A percentile compares a stretch with the other conserved stretches of the same genome.
These are phyloP conservation scores for Macrocystidia cucumis DNA, from an alignment of 1,284 basidiomycete genomes.

Conservation along the genomic window DNA sequence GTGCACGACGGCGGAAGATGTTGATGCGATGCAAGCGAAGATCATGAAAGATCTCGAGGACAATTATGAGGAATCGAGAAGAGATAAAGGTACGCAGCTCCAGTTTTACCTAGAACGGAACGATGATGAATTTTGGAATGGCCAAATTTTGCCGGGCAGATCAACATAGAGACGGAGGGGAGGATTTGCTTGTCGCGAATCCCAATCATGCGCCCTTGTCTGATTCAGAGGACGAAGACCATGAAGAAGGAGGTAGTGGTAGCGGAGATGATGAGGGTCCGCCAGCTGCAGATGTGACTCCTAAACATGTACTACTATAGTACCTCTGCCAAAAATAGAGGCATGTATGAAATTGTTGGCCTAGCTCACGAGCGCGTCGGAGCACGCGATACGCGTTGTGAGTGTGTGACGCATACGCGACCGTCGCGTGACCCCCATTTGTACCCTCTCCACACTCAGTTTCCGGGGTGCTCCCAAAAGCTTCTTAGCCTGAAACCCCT, in stretches of 20 bases:
- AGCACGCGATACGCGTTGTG: too few relatives aligned
- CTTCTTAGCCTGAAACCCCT: too few relatives aligned
- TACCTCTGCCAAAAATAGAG: too few relatives aligned
- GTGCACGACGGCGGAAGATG: conserved; percentile 59
- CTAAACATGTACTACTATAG: too few relatives aligned
- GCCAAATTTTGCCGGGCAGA: conserved; percentile 5
- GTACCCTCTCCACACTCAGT: too few relatives aligned
- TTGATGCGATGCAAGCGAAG: conserved; percentile 58
- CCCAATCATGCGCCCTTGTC: conserved; percentile 27
- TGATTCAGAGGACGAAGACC: conserved; percentile 15
- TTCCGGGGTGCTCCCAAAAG: too few relatives aligned
- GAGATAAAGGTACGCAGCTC: conserved; percentile 34
- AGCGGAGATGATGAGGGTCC: too few relatives aligned
- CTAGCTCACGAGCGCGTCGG: too few relatives aligned
- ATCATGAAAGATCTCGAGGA: conserved; percentile 73
- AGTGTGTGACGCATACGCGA: too few relatives aligned
- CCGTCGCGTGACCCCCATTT: too few relatives aligned
- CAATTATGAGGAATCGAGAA: conserved; percentile 46
- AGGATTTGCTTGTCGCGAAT: conserved; percentile 34
- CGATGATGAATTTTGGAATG: conserved; percentile 4
- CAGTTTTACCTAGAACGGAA: conserved; percentile 1
- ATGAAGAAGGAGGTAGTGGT: conserved; percentile 13
- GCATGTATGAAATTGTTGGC: too few relatives aligned
- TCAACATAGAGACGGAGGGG: conserved; percentile 18
- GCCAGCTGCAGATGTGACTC: too few relatives aligned